Base-by-base conservation (phyloP, 305 asterid genomes). In the Fraxinus baroniana region DNA sequence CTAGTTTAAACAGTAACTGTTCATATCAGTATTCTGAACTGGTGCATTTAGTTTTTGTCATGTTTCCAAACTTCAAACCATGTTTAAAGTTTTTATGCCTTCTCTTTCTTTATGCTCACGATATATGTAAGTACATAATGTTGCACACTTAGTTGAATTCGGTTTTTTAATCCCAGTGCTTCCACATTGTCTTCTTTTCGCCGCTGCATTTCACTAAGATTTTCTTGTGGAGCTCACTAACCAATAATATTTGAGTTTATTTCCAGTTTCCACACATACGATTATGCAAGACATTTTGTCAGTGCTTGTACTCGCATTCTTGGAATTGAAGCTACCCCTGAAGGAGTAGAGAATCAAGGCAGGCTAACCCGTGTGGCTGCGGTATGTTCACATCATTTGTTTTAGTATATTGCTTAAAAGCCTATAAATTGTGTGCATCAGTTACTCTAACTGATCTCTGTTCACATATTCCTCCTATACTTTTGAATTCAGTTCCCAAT, bases 311-410 rank as follows among this genome's bases (percentile, higher is more conserved):
- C 98, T 83, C 98, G 98, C 84, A 95, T 95, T 80, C 97, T 95
- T 70, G 98, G 97, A 81, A 92, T 95, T 80, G 98, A 95, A 92
- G 98, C 98, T 83, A 93, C 97, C 82, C 98, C 98, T 66, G 98
- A 95, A 87, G 98, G 98, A 80, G 98, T 95, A 82, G 98, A 95
- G 90, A 97, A 92, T 89, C 98, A 95, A 88, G 98, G 97, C 80
- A 93, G 97, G 88, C 86, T 93, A 77, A 93, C 98, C 84, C 98
- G 98, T 89, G 98, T 95, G 60, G 98, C 98, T 83, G 98, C 98
- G 86, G 98, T 95, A 91, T 79, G 87, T 86, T 83, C 72, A 83
- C 79, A 71, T 82, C 13, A n/a, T 49, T 83, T 62, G 55, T 76
- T 17, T 64, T 74, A 37, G 68, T 41, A 35, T 55, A 68, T 49